phyloP scores from a whole-genome alignment of 2,329 filamentous ascomycete species.

The Sporothrix dimorphospora region DNA sequence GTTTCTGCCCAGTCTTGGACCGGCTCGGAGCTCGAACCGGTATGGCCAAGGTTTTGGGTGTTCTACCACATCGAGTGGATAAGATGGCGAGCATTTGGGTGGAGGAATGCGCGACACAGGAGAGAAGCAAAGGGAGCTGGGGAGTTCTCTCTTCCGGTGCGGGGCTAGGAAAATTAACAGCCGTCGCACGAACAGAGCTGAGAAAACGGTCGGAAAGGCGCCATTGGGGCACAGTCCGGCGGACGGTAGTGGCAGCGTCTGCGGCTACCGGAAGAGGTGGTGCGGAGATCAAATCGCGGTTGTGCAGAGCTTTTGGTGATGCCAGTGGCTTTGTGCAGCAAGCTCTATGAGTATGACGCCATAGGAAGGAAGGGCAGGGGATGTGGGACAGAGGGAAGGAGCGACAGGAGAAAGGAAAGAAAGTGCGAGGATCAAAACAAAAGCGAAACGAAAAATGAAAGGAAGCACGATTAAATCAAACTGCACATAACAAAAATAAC shows the following conservation, averaged over 20 bases:
- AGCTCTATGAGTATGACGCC: neutral
- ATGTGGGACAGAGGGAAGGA: neutral
- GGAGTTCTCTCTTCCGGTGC: neutral
- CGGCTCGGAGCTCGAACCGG: too few species aligned
- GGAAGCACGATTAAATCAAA: neutral
- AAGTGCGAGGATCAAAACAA: neutral
- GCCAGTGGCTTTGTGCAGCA: neutral
- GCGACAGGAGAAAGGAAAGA: neutral
- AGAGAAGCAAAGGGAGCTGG: neutral
- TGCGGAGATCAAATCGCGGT: neutral
- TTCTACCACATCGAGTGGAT: neutral
- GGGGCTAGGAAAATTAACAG: conserved; percentile 3
- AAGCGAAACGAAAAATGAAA: neutral
- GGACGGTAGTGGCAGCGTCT: neutral
- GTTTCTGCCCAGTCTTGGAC: neutral
- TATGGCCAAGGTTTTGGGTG: neutral
- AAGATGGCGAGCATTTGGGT: neutral
- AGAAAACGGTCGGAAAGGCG: neutral
- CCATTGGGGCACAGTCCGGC: conserved; percentile 1
- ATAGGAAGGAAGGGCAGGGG: neutral
- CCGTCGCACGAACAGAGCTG: neutral
- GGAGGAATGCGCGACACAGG: neutral
- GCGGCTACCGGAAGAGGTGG: neutral
- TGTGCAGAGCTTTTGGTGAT: neutral
- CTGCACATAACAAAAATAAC: neutral